phyloP scores from a whole-genome alignment of 1,284 basidiomycete genomes.

The Meira nashicola region DNA sequence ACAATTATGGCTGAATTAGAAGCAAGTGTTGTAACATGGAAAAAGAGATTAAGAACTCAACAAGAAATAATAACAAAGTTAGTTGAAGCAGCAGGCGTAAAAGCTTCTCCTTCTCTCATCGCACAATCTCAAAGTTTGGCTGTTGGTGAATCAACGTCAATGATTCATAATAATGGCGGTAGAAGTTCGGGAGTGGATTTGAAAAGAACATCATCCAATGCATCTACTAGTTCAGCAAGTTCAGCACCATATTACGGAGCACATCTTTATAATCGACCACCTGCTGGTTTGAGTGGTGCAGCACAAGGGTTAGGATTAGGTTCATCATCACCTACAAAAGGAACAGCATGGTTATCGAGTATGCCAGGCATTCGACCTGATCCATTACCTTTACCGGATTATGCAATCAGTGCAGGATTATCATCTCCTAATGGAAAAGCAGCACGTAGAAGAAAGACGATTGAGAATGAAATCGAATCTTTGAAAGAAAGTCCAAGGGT shows the following conservation, averaged over 20 bases:
- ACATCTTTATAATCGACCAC: constrained; percentile 35
- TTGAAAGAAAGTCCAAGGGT: constrained; percentile 14
- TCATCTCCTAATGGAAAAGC: constrained; percentile 15
- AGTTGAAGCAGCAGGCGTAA: constrained; percentile 15
- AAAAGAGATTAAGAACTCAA: constrained; percentile 30
- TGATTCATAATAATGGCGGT: not conserved
- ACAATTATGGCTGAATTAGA: constrained; percentile 44
- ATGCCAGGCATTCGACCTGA: constrained; percentile 16
- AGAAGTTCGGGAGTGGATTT: not conserved
- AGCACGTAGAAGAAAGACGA: constrained; percentile 28
- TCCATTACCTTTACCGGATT: constrained; percentile 24
- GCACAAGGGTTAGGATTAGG: constrained; percentile 14
- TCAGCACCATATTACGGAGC: constrained; percentile 34
- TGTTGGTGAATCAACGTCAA: not conserved
- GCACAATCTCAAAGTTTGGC: not conserved
- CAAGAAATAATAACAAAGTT: constrained; percentile 38
- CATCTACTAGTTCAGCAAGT: constrained; percentile 1
- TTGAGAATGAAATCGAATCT: constrained; percentile 56
- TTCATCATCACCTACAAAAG: constrained; percentile 22
- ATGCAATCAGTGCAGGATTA: not conserved
- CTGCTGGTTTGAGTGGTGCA: constrained; percentile 7
- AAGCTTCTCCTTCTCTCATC: not conserved
- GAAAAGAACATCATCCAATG: not conserved
- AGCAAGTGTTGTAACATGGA: constrained; percentile 36
- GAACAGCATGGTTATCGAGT: constrained; percentile 2